Percentiles rank a stretch among this genome's conserved stretches.
Evolutionary conservation across 2,329 filamentous ascomycete species (phyloP).

Genomic region (Pseudocercospora pini-densiflorae): DNA sequence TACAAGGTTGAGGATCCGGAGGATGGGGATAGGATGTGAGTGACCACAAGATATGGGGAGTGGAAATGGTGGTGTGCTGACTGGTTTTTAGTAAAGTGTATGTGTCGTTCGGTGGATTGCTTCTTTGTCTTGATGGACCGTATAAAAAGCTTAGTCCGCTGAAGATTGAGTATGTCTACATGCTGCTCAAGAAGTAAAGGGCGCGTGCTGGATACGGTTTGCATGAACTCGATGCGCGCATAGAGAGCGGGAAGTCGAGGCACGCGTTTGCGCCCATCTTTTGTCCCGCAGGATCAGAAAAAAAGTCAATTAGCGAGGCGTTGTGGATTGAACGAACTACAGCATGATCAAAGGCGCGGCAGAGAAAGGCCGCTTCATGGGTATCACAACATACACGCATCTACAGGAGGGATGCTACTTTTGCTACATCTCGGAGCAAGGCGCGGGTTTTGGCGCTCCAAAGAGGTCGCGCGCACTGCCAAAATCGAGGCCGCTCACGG

Average conservation of each 20-base stretch:
- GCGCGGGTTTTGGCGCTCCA: background rate
- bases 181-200: constrained; percentile 84
- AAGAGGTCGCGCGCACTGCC: background rate
- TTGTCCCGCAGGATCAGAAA: background rate
- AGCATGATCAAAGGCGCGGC: constrained; percentile 4
- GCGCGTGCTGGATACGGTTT: background rate
- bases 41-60: background rate
- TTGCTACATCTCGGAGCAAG: background rate
- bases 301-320: constrained; percentile 37
- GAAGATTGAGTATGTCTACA: constrained; percentile 90
- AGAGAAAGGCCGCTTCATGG: constrained; percentile 19
- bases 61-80: background rate
- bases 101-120: constrained; percentile 87
- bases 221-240: background rate
- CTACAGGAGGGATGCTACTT: constrained; percentile 5
- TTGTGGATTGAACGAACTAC: constrained; percentile 23
- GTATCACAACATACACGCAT: constrained; percentile 11
- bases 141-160: constrained; percentile 94
- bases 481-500: constrained; percentile 30
- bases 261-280: background rate
- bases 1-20: constrained; percentile 81
- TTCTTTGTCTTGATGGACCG: constrained; percentile 89
- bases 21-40: constrained; percentile 84
- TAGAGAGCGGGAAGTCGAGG: background rate
- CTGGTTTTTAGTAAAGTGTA: constrained; percentile 77